Evolutionary conservation across 495 filamentous ascomycete genomes (phyloP), one percentile per base, ranked within the genome.

Genomic region (Pyrenopolyporus hunteri): DNA sequence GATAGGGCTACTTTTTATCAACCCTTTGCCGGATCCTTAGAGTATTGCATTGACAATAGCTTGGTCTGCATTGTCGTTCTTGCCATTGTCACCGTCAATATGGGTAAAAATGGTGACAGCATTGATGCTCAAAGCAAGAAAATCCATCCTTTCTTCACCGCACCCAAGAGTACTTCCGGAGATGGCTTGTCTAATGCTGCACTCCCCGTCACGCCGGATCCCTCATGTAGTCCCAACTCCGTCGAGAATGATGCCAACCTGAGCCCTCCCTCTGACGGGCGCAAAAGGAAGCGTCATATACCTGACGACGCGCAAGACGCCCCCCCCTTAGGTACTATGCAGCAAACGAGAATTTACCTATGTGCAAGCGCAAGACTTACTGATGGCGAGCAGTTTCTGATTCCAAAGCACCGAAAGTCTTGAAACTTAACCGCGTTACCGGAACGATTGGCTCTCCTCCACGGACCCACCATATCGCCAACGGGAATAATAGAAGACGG

Each of bases 401-500:
- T 10, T 44, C 28, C 6, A 79, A 79, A 54, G 73, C 76, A 10
- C 76, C 72, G 29, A 84, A 80, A 40, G 28, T 84, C 0, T 58
- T 83, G 16, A 66, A 67, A 22, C 71, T 82, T 43, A 82, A 83
- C 43, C 74, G 72, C 10, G 75, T 74, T 29, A 83, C 80, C 6
- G 81, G 82, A 20, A 84, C 81, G 2, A 78, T 84, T 59, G 82
- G 80, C n/a, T 79, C 82, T 19, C 82, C 82, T 4, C 82, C 72
- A 0, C 79, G 74, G 22, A 19, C 51, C 6, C 37, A 52, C 16
- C 7, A 47, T 8, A 35, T 4, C 31, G n/a, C 25, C 1, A 57
- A 44, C 40, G 58, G 44, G 25, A 48, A 20, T 10, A n/a, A 19
- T 7, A 32, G 20, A 28, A 64, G 54, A 50, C 59, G 65, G 26